Evolutionary conservation across 495 filamentous ascomycete species (phyloP).

Genomic region (Aspergillus homomorphus): DNA sequence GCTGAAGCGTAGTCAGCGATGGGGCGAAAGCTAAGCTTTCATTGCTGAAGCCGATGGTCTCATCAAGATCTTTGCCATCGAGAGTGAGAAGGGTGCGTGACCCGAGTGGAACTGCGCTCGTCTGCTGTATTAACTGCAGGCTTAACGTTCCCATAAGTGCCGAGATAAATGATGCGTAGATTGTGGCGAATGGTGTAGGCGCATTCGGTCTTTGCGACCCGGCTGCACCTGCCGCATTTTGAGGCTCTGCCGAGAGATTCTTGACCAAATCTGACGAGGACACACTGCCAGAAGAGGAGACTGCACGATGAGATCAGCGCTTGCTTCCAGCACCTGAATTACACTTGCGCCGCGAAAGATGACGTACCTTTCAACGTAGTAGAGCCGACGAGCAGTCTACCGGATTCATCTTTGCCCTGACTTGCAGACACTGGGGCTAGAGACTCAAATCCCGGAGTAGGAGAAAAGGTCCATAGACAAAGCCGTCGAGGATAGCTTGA

Average conservation of each 20-base stretch:
- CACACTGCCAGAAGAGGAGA: slow-evolving; percentile 41
- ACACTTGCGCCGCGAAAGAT: not conserved
- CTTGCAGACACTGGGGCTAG: slow-evolving; percentile 28
- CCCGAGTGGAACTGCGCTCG: slow-evolving; percentile 42
- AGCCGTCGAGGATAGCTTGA: slow-evolving; percentile 42
- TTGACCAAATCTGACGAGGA: slow-evolving; percentile 38
- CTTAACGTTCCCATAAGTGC: slow-evolving; percentile 42
- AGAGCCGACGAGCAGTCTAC: slow-evolving; percentile 33
- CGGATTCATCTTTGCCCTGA: slow-evolving; percentile 30
- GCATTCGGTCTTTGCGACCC: slow-evolving; percentile 30
- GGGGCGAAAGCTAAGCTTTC: slow-evolving; percentile 29
- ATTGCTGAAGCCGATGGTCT: slow-evolving; percentile 28
- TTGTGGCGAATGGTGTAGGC: slow-evolving; percentile 32
- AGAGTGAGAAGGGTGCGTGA: slow-evolving; percentile 44
- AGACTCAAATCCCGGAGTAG: slow-evolving; percentile 42
- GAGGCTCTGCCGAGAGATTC: slow-evolving; percentile 36
- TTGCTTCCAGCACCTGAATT: not conserved
- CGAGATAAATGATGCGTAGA: slow-evolving; percentile 45
- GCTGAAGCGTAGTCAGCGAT: slow-evolving; percentile 38
- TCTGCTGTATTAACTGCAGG: slow-evolving; percentile 37
- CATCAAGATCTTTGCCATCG: slow-evolving; percentile 32
- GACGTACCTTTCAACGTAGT: slow-evolving; percentile 40
- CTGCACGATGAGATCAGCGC: slow-evolving; percentile 19
- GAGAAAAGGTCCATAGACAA: slow-evolving; percentile 44
- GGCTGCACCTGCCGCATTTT: slow-evolving; percentile 18